Conservation (phyloP, 208 protist genomes). For the Leptomonas pyrrhocoris region DNA sequence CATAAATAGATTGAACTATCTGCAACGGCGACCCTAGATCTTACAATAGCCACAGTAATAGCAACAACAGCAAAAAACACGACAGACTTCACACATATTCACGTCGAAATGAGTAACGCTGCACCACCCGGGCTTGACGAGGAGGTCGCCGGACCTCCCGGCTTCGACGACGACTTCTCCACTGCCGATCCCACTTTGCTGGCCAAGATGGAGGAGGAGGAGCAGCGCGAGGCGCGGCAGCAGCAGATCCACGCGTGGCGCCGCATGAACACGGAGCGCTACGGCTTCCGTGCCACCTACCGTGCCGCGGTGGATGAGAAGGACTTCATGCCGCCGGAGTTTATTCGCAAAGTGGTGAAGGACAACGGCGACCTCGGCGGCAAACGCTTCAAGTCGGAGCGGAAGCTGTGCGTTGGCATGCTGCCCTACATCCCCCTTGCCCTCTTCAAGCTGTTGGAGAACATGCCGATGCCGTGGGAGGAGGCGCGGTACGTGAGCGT, state of each 20-base stretch:
- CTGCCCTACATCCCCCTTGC: slow-evolving; percentile 99
- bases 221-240: slow-evolving; percentile 41
- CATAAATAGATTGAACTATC: too few relatives aligned
- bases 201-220: slow-evolving; percentile 46
- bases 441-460: slow-evolving; percentile 99
- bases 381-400: slow-evolving; percentile 99
- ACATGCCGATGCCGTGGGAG: slow-evolving; percentile 99
- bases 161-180: slow-evolving; percentile 34
- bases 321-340: slow-evolving; percentile 96
- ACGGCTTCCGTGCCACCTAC: slow-evolving; percentile 77
- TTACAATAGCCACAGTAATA: too few relatives aligned
- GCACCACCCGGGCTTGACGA: slow-evolving; percentile 40
- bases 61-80: background rate
- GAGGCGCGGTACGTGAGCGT: slow-evolving; percentile 97
- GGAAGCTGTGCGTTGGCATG: slow-evolving; percentile 99
- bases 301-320: slow-evolving; percentile 66
- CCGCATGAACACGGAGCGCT: slow-evolving; percentile 64
- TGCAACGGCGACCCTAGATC: too few relatives aligned
- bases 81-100: background rate
- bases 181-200: slow-evolving; percentile 31
- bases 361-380: slow-evolving; percentile 99
- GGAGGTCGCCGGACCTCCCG: slow-evolving; percentile 21
- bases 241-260: slow-evolving; percentile 68
- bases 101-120: slow-evolving; percentile 1
- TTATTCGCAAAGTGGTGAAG: slow-evolving; percentile 99